These are phyloP conservation scores for Chenopodium formosanum DNA, from an alignment of 148 eudicot genomes.

Conservation along the genomic window DNA sequence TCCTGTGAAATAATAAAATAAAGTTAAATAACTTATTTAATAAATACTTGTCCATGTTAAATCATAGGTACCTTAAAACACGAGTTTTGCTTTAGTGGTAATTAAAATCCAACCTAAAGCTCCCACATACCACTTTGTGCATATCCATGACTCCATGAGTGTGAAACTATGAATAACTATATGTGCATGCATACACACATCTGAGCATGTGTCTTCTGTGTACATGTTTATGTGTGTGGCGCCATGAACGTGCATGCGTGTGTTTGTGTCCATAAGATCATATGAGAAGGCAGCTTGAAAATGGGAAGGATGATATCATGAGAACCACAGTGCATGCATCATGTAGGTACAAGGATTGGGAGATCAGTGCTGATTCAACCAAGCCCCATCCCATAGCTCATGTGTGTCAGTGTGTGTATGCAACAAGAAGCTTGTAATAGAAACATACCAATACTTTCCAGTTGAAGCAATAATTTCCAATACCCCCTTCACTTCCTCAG, in stretches of 20 bases:
- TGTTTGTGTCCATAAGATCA: background rate
- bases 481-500: slow-evolving; percentile 56
- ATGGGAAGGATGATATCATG: background rate
- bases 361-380: background rate
- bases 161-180: too few relatives aligned
- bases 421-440: slow-evolving; percentile 9
- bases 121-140: too few relatives aligned
- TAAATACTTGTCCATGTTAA: too few relatives aligned
- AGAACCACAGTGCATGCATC: background rate
- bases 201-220: background rate
- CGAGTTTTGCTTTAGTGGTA: too few relatives aligned
- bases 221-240: background rate
- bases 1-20: too few relatives aligned
- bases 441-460: slow-evolving; percentile 77
- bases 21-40: too few relatives aligned
- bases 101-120: too few relatives aligned
- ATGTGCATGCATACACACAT: too few relatives aligned
- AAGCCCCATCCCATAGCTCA: background rate
- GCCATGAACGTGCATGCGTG: background rate
- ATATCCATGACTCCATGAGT: too few relatives aligned
- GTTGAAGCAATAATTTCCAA: slow-evolving; percentile 67
- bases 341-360: too few relatives aligned
- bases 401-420: background rate
- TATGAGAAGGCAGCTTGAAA: background rate
- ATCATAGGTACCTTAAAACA: too few relatives aligned